Evolutionary conservation across 2,329 filamentous ascomycete genomes (phyloP).

Genomic region (Xylariales sp.): DNA sequence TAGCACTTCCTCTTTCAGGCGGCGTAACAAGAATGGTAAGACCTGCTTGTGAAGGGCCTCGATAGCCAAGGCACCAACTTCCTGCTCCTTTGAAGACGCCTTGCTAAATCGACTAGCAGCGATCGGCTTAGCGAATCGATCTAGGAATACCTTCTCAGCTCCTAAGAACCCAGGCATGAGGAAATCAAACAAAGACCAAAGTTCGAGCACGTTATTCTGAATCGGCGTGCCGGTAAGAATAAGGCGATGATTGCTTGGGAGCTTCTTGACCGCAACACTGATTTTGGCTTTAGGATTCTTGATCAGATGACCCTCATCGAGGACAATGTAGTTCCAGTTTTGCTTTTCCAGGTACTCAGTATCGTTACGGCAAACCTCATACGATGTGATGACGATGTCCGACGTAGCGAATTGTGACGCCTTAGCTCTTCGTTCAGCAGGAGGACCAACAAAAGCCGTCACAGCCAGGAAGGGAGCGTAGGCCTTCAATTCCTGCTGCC

Average conservation of each 20-base stretch:
- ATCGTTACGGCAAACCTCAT: conserved; percentile 96
- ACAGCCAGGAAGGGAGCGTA: conserved; percentile 93
- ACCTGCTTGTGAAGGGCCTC: conserved; percentile 99
- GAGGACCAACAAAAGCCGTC: conserved; percentile 86
- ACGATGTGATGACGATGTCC: conserved; percentile 94
- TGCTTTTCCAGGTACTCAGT: conserved; percentile 76
- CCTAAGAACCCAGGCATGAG: conserved; percentile 98
- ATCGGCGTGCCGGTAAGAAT: conserved; percentile 97
- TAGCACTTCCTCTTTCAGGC: conserved; percentile 94
- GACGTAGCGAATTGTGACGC: conserved; percentile 67
- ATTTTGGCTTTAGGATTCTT: conserved; percentile 99
- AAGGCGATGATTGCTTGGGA: conserved; percentile 87
- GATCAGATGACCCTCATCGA: conserved; percentile 96
- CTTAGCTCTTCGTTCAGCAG: conserved; percentile 70
- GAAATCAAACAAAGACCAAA: conserved; percentile 98
- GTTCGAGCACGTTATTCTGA: conserved; percentile 93
- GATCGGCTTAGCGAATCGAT: conserved; percentile 92
- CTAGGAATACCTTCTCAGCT: conserved; percentile 90
- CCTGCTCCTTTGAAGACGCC: conserved; percentile 96
- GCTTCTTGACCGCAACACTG: conserved; percentile 82
- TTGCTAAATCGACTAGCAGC: conserved; percentile 93
- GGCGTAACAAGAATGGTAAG: conserved; percentile 88
- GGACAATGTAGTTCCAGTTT: conserved; percentile 95
- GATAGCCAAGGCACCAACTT: conserved; percentile 91
- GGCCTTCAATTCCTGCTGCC: conserved; percentile 95